Evolutionary conservation across 2,329 filamentous ascomycete genomes (phyloP).

Genomic region (Arthrobotrys sinensis): DNA sequence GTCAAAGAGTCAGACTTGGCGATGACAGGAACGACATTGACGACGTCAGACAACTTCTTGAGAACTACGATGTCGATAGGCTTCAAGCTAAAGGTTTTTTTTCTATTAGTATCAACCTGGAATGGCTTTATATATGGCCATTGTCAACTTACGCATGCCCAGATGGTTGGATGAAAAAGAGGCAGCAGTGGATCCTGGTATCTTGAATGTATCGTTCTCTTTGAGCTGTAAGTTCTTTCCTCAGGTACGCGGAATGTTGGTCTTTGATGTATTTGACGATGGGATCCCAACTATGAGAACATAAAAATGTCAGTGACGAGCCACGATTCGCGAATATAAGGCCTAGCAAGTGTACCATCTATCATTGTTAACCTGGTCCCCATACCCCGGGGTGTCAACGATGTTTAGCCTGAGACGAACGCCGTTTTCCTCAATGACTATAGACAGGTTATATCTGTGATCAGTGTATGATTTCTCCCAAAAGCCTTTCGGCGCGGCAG

Average conservation of each 20-base stretch:
- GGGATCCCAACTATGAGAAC: slow-evolving; percentile 83
- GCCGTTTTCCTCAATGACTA: slow-evolving; percentile 97
- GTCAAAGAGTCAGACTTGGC: slow-evolving; percentile 98
- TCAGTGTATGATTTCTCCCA: not conserved
- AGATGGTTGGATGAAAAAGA: slow-evolving; percentile 99
- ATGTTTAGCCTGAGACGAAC: slow-evolving; percentile 98
- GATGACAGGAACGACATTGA: slow-evolving; percentile 98
- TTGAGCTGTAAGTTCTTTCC: slow-evolving; percentile 99
- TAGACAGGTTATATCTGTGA: not conserved
- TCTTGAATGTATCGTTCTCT: slow-evolving; percentile 99
- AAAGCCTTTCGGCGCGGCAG: no score
- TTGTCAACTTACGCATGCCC: slow-evolving; percentile 80
- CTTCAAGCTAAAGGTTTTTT: slow-evolving; percentile 76
- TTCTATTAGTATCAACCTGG: slow-evolving; percentile 14
- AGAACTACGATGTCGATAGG: slow-evolving; percentile 99
- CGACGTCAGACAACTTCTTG: slow-evolving; percentile 99
- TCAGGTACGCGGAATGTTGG: slow-evolving; percentile 98
- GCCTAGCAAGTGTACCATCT: slow-evolving; percentile 75
- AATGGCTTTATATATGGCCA: not conserved
- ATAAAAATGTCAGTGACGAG: slow-evolving; percentile 15
- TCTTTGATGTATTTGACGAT: slow-evolving; percentile 99
- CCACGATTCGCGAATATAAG: not conserved
- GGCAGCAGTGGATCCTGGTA: slow-evolving; percentile 98
- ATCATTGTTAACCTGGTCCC: slow-evolving; percentile 99
- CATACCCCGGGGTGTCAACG: slow-evolving; percentile 97